A percentile compares a stretch with the other conserved stretches of the same genome.
Evolutionary conservation across 2,329 filamentous ascomycete genomes (phyloP).

Genomic region (Penicillium frequentans): DNA sequence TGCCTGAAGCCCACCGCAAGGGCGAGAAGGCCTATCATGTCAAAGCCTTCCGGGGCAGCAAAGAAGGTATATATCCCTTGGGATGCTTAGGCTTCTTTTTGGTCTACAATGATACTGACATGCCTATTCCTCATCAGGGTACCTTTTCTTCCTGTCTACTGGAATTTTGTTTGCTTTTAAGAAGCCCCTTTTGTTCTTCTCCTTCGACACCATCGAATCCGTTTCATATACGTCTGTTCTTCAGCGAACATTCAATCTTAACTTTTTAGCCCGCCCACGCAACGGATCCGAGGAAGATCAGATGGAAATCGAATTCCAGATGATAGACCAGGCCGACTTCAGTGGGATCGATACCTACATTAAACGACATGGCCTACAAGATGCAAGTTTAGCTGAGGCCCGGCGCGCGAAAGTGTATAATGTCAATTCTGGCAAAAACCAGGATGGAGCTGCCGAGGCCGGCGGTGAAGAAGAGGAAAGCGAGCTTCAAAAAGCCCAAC

Average conservation of each 20-base stretch:
- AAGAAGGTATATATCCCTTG: slow-evolving; percentile 54
- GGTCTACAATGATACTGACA: slow-evolving; percentile 3
- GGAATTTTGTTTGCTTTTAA: slow-evolving; percentile 67
- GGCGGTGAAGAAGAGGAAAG: slow-evolving; percentile 56
- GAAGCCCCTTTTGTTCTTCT: slow-evolving; percentile 63
- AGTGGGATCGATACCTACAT: slow-evolving; percentile 63
- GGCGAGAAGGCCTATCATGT: slow-evolving; percentile 64
- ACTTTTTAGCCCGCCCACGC: slow-evolving; percentile 48
- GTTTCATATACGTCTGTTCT: slow-evolving; percentile 65
- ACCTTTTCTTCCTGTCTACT: slow-evolving; percentile 61
- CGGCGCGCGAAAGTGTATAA: slow-evolving; percentile 62
- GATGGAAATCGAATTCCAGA: slow-evolving; percentile 63
- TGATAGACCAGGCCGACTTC: slow-evolving; percentile 66
- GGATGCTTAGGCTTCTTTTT: background rate
- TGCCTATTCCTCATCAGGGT: slow-evolving; percentile 47
- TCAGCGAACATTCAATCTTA: slow-evolving; percentile 66
- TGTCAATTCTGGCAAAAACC: slow-evolving; percentile 41
- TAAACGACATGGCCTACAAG: slow-evolving; percentile 61
- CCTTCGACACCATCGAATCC: slow-evolving; percentile 59
- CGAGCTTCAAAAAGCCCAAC: slow-evolving; percentile 59
- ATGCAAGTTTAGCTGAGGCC: slow-evolving; percentile 62
- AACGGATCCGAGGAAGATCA: slow-evolving; percentile 37
- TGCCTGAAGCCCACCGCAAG: slow-evolving; percentile 61
- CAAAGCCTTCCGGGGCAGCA: slow-evolving; percentile 63
- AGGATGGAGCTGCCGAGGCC: slow-evolving; percentile 30